phyloP scores from a whole-genome alignment of 1,284 basidiomycete species.

The Puccinia hordei region DNA sequence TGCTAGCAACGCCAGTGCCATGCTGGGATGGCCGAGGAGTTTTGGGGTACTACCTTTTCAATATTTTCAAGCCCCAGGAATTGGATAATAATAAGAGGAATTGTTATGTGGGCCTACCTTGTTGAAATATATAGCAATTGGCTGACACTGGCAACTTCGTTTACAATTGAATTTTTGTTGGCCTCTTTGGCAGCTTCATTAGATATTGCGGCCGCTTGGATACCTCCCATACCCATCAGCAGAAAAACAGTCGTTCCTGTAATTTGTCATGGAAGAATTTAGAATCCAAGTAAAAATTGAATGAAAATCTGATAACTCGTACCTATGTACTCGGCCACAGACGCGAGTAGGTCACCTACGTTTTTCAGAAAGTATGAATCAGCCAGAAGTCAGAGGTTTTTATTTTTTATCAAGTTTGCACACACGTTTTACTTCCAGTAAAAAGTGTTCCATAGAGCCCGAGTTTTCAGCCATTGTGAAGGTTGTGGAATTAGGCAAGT shows the following conservation, averaged over 20 bases:
- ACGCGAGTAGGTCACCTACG: constrained; percentile 21
- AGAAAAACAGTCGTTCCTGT: constrained; percentile 62
- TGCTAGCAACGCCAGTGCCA: constrained; percentile 70
- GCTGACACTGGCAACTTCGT: constrained; percentile 60
- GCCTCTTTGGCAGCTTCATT: constrained; percentile 56
- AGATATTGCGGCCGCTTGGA: constrained; percentile 63
- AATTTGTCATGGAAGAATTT: not conserved
- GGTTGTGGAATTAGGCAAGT: not conserved
- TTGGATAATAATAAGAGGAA: not conserved
- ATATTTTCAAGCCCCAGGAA: not conserved
- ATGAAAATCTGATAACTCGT: not conserved
- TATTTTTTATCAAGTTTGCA: not conserved
- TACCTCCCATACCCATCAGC: constrained; percentile 67
- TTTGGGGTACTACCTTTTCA: not conserved
- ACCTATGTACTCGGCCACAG: constrained; percentile 23
- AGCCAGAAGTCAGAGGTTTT: not conserved
- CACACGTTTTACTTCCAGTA: not conserved
- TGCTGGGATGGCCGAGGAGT: constrained; percentile 53
- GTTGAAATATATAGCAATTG: constrained; percentile 56
- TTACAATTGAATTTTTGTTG: constrained; percentile 52
- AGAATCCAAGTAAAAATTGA: not conserved
- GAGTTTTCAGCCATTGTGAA: not conserved
- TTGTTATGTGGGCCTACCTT: constrained; percentile 8
- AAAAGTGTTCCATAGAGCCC: not conserved
- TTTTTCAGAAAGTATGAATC: not conserved